Base-by-base conservation (phyloP, 331 rosid genomes). In the Telfairia occidentalis region DNA sequence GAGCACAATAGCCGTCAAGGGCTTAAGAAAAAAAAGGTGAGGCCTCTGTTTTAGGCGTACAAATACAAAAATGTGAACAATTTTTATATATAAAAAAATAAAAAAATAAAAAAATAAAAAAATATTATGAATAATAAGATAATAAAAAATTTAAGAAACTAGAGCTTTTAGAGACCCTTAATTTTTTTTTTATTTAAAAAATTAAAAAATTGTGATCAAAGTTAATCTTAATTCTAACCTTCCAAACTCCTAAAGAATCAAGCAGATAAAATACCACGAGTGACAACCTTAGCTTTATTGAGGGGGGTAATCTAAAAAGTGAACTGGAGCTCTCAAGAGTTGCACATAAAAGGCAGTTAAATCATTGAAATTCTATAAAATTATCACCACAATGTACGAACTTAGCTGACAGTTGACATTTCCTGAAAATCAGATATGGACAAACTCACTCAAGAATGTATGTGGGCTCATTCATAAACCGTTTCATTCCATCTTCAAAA, bases 371-470 rank as follows among this genome's bases (percentile, higher is more conserved):
- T 35, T 63, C 45, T 63, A 54, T 35, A 21, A 34, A 63, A 61
- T 21, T 37, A 15, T 37, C 72, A 65, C 59, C 26, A n/a, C 40
- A 53, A 29, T 19, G 16, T 35, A 35, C 5, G 49, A 21, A 67
- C 18, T 12, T n/a, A 24, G n/a, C 32, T 19, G 21, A 29, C n/a
- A 30, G 26, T 18, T 23, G 35, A 54, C 76, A 69, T 29, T 19
- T 18, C 16, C 48, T 15, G 30, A 30, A 50, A n/a, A 72, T 61
- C 77, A 64, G 40, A 75, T 37, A 73, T 58, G 77, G 87, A 70
- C 67, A 64, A 81, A 91, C 98, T 84, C 85, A 94, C 98, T 94
- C 89, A 35, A 94, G 97, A 87, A 94, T 94, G 90, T 91, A 94
- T 52, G 88, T 83, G 79, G 97, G 89, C 79, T 91, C 98, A 6